Percentiles rank a stretch among this genome's conserved stretches.
Evolutionary conservation across 805 yeast genomes (phyloP).

Genomic region (Cyberlindnera mississippiensis): DNA sequence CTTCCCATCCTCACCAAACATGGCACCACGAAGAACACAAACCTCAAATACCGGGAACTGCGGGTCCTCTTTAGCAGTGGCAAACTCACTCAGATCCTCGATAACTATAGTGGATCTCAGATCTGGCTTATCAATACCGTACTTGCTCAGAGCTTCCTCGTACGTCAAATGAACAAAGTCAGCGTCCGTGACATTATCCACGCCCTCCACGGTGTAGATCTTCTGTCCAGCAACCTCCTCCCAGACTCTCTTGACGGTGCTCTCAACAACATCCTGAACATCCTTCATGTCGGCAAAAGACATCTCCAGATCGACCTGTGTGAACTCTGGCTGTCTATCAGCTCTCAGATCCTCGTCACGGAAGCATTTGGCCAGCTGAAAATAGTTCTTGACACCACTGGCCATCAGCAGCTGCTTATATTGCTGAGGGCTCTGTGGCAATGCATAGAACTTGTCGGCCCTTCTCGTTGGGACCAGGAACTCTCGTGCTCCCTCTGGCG

Average conservation of each 20-base stretch:
- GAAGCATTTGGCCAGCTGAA: constrained; percentile 90
- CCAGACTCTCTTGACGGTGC: constrained; percentile 56
- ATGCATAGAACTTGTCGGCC: constrained; percentile 64
- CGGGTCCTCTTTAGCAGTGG: constrained; percentile 32
- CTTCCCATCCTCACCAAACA: too few relatives aligned
- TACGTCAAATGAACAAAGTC: constrained; percentile 52
- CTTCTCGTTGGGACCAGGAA: constrained; percentile 88
- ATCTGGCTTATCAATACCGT: constrained; percentile 96
- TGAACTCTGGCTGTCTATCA: constrained; percentile 96
- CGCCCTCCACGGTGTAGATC: constrained; percentile 24
- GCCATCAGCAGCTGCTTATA: constrained; percentile 95
- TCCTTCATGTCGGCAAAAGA: constrained; percentile 67
- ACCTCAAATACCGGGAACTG: constrained; percentile 73
- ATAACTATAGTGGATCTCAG: constrained; percentile 54
- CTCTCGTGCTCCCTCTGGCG: constrained; percentile 98
- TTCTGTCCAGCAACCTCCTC: constrained; percentile 34
- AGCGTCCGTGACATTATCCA: constrained; percentile 14
- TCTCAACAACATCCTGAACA: constrained; percentile 63
- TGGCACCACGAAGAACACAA: constrained; percentile 52
- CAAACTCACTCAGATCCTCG: constrained; percentile 18
- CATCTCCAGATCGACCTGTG: constrained; percentile 96
- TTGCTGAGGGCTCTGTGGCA: constrained; percentile 98
- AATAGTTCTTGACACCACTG: constrained; percentile 81
- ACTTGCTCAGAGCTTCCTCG: constrained; percentile 60
- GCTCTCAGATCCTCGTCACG: constrained; percentile 93